Evolutionary conservation across 2,329 filamentous ascomycete genomes (phyloP).

Genomic region (Penicillium sp.): DNA sequence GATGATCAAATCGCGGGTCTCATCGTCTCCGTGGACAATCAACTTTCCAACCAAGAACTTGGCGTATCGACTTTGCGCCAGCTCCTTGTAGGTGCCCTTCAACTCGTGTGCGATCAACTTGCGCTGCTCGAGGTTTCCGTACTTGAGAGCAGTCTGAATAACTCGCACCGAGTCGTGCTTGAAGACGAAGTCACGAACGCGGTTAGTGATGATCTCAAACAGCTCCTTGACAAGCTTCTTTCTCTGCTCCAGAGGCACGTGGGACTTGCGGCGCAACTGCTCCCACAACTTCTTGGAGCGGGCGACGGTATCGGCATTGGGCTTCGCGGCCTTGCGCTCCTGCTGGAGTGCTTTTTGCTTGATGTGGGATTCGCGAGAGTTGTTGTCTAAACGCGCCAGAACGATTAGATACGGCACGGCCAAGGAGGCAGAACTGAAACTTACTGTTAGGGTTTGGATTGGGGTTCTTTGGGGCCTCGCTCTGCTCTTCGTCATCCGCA

Average conservation of each 20-base stretch:
- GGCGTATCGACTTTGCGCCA: slow-evolving; percentile 93
- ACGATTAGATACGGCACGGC: slow-evolving; percentile 8
- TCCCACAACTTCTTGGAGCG: slow-evolving; percentile 98
- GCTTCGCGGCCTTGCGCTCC: slow-evolving; percentile 89
- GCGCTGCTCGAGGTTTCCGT: slow-evolving; percentile 79
- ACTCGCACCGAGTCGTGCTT: slow-evolving; percentile 98
- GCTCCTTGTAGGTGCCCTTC: slow-evolving; percentile 74
- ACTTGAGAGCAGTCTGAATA: slow-evolving; percentile 95
- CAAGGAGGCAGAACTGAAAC: slow-evolving; percentile 21
- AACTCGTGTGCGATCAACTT: slow-evolving; percentile 84
- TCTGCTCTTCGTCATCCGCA: neutral
- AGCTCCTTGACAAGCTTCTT: slow-evolving; percentile 84
- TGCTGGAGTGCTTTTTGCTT: slow-evolving; percentile 87
- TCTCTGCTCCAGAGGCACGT: slow-evolving; percentile 85
- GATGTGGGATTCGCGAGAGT: slow-evolving; percentile 77
- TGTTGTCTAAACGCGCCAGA: slow-evolving; percentile 48
- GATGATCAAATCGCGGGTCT: slow-evolving; percentile 84
- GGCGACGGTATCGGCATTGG: slow-evolving; percentile 82
- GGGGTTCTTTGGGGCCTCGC: slow-evolving; percentile 12
- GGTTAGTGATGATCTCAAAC: slow-evolving; percentile 84
- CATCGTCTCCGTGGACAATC: slow-evolving; percentile 83
- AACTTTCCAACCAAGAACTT: slow-evolving; percentile 97
- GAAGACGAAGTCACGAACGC: slow-evolving; percentile 92
- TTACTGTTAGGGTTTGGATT: slow-evolving; percentile 27
- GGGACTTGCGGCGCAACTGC: slow-evolving; percentile 83